Percentiles rank a stretch among this genome's conserved stretches.
phyloP scores from a whole-genome alignment of 495 filamentous ascomycete species.

The Lasiosphaeria miniovina region DNA sequence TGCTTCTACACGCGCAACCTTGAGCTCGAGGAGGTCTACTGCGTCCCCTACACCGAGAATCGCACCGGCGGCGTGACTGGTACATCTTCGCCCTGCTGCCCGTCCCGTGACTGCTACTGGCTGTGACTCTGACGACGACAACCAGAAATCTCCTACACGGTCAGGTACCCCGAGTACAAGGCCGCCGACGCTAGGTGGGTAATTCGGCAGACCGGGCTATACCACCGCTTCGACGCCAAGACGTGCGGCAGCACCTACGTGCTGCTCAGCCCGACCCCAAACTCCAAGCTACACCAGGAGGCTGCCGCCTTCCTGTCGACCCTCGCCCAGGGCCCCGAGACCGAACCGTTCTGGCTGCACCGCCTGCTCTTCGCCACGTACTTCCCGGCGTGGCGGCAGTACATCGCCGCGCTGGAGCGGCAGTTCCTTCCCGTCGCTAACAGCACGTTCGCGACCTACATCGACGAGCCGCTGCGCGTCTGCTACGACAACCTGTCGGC shows the following conservation, averaged over 20 bases:
- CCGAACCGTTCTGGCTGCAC: constrained; percentile 34
- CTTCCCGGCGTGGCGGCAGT: constrained; percentile 39
- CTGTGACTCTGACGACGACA: neutral
- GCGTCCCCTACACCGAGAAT: constrained; percentile 27
- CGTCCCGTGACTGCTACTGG: neutral
- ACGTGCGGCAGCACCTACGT: constrained; percentile 33
- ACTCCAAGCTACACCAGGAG: constrained; percentile 28
- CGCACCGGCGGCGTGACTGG: constrained; percentile 26
- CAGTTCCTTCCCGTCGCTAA: constrained; percentile 35
- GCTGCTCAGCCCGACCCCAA: constrained; percentile 35
- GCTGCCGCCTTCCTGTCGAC: constrained; percentile 20
- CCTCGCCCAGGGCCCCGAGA: constrained; percentile 3
- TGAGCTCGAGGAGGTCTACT: constrained; percentile 38
- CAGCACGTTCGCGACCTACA: constrained; percentile 29
- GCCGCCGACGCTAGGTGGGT: constrained; percentile 32
- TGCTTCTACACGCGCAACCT: constrained; percentile 41
- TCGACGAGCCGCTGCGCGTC: constrained; percentile 32
- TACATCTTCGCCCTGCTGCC: constrained; percentile 15
- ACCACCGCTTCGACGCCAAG: constrained; percentile 34
- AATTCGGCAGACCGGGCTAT: constrained; percentile 44
- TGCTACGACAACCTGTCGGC: constrained; percentile 32
- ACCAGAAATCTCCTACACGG: constrained; percentile 39
- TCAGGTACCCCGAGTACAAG: constrained; percentile 43
- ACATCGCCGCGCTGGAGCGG: constrained; percentile 35
- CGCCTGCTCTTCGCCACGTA: constrained; percentile 37